Evolutionary conservation across 208 protist species (phyloP).

Genomic region (Leishmania guyanensis): DNA sequence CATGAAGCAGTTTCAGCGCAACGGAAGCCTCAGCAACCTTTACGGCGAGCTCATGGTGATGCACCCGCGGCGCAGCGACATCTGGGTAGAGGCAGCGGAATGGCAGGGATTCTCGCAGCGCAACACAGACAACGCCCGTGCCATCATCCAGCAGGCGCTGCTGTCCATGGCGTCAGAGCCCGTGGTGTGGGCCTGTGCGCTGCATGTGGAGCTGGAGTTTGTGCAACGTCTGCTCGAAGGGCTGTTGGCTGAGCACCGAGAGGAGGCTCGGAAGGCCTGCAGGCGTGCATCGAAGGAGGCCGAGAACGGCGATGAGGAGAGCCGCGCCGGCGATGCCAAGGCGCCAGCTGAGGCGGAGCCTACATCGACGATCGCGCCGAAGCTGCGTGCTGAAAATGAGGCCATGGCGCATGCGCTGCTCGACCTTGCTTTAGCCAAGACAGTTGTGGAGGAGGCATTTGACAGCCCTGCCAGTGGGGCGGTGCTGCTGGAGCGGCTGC

Average conservation of each 20-base stretch:
- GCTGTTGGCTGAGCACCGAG: constrained; percentile 44
- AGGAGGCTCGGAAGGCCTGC: constrained; percentile 29
- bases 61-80: constrained; percentile 60
- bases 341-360: constrained; percentile 8
- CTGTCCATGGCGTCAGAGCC: constrained; percentile 55
- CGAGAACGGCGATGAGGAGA: constrained; percentile 11
- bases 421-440: constrained; percentile 66
- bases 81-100: constrained; percentile 82
- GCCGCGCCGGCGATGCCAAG: not conserved
- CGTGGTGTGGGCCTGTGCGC: constrained; percentile 68
- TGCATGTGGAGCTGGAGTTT: constrained; percentile 80
- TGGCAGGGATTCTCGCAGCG: constrained; percentile 60
- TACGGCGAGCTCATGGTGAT: constrained; percentile 78
- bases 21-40: constrained; percentile 61
- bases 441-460: constrained; percentile 75
- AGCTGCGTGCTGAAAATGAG: constrained; percentile 65
- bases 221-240: constrained; percentile 50
- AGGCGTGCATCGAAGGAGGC: constrained; percentile 11
- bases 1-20: constrained; percentile 62
- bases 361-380: constrained; percentile 30
- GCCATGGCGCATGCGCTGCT: constrained; percentile 59
- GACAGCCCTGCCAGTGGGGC: constrained; percentile 55
- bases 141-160: constrained; percentile 80
- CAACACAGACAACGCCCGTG: constrained; percentile 79
- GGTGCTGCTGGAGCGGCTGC: constrained; percentile 42